A percentile compares a stretch with the other conserved stretches of the same genome.
phyloP scores from a whole-genome alignment of 768 basidiomycete genomes.

The Mrakia hoshinonis region DNA sequence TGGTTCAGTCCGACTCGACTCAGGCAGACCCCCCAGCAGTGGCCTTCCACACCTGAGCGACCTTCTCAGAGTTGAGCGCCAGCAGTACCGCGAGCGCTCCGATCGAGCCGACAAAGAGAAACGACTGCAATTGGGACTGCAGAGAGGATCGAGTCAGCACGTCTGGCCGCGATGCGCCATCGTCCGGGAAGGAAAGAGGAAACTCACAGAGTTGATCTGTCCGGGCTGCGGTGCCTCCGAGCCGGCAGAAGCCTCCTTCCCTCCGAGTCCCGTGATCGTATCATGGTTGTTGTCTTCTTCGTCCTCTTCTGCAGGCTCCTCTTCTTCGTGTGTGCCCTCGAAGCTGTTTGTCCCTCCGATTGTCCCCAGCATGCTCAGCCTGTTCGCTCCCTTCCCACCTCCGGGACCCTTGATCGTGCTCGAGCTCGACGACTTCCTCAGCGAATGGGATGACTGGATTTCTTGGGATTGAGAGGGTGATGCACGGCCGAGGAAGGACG shows the following conservation, averaged over 20 bases:
- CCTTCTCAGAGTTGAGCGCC: conserved; percentile 22
- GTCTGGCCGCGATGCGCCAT: not conserved
- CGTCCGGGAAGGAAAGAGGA: not conserved
- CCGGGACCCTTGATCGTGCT: conserved; percentile 18
- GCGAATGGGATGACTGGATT: not conserved
- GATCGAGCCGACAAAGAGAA: conserved; percentile 21
- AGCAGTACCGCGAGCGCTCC: conserved; percentile 12
- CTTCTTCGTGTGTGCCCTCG: not conserved
- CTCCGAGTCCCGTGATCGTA: not conserved
- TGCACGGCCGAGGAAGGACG: conserved; percentile 14
- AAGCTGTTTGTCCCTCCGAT: not conserved
- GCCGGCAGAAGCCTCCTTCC: not conserved
- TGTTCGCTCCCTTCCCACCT: not conserved
- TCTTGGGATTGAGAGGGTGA: not conserved
- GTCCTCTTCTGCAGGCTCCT: not conserved
- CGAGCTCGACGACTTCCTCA: conserved; percentile 10
- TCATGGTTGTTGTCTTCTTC: conserved; percentile 13
- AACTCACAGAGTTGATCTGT: conserved; percentile 5
- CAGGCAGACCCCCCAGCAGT: too few relatives aligned
- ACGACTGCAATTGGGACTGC: conserved; percentile 12
- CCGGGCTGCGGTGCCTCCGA: not conserved
- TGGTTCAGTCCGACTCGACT: too few relatives aligned
- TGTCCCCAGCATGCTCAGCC: not conserved
- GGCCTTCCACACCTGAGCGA: conserved; percentile 20
- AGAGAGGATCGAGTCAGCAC: not conserved